phyloP scores from a whole-genome alignment of 176 grass and related monocot genomes.

The Rhynchospora pubera region DNA sequence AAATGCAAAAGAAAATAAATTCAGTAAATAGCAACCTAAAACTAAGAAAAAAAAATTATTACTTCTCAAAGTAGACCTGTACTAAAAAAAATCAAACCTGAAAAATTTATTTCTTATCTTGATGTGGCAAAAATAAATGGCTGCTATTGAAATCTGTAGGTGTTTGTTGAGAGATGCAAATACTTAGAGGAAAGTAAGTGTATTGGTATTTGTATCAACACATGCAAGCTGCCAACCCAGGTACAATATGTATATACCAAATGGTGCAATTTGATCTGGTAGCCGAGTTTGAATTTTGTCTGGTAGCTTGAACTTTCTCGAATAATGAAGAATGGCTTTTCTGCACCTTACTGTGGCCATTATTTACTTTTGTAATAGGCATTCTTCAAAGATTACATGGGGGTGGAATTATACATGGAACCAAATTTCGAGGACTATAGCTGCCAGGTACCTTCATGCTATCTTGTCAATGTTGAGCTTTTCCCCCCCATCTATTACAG shows the following conservation, averaged over 20 bases:
- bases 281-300: background rate
- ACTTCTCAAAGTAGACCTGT: background rate
- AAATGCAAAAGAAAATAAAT: background rate
- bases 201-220: slow-evolving; percentile 83
- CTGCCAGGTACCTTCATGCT: slow-evolving; percentile 54
- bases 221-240: slow-evolving; percentile 93
- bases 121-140: background rate
- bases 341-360: background rate
- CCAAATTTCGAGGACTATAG: slow-evolving; percentile 83
- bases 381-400: slow-evolving; percentile 91
- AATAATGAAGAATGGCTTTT: background rate
- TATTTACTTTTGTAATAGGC: slow-evolving; percentile 32
- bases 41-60: background rate
- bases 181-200: slow-evolving; percentile 96
- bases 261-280: background rate
- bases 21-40: background rate
- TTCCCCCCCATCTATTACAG: background rate
- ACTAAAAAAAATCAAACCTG: background rate
- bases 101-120: background rate
- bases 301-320: background rate
- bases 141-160: slow-evolving; percentile 34
- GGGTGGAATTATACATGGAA: slow-evolving; percentile 79
- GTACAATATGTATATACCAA: slow-evolving; percentile 30
- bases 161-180: slow-evolving; percentile 71
- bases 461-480: background rate